Evolutionary conservation across 768 basidiomycete species (phyloP).

Genomic region (Kwoniella sp.): DNA sequence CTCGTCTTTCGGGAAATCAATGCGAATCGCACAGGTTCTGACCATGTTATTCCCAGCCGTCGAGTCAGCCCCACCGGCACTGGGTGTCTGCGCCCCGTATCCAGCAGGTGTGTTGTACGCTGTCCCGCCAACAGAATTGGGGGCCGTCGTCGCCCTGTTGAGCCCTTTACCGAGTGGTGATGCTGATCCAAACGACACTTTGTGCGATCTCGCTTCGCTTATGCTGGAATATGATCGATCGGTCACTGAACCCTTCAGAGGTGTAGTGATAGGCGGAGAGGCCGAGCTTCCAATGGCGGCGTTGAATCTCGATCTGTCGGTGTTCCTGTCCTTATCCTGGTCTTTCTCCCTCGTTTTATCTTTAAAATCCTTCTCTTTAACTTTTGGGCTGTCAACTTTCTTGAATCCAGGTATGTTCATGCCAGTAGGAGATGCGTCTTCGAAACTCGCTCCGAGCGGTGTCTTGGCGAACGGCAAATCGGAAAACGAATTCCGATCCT

Average conservation of each 20-base stretch:
- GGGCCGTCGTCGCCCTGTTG: constrained; percentile 13
- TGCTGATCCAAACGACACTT: constrained; percentile 21
- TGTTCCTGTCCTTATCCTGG: constrained; percentile 4
- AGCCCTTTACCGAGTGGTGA: constrained; percentile 15
- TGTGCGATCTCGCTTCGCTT: constrained; percentile 9
- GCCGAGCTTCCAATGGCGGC: constrained; percentile 6
- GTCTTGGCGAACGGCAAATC: constrained; percentile 18
- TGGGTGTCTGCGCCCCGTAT: constrained; percentile 8
- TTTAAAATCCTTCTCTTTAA: constrained; percentile 5
- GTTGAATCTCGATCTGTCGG: constrained; percentile 1
- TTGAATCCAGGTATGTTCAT: constrained; percentile 9
- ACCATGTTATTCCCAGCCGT: constrained; percentile 15
- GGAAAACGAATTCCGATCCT: constrained; percentile 24
- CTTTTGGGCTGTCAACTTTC: constrained; percentile 6
- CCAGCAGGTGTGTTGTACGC: constrained; percentile 18
- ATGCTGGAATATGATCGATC: constrained; percentile 15
- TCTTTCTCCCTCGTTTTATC: background rate
- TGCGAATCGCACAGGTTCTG: constrained; percentile 24
- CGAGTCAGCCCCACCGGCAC: background rate
- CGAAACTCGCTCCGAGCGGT: constrained; percentile 17
- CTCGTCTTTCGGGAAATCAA: constrained; percentile 32
- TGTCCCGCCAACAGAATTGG: background rate
- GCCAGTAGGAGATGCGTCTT: constrained; percentile 22
- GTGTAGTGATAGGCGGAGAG: constrained; percentile 20
- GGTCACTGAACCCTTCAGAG: constrained; percentile 13